Base-by-base conservation (phyloP, 2,329 filamentous ascomycete species). In the Claviceps capensis region DNA sequence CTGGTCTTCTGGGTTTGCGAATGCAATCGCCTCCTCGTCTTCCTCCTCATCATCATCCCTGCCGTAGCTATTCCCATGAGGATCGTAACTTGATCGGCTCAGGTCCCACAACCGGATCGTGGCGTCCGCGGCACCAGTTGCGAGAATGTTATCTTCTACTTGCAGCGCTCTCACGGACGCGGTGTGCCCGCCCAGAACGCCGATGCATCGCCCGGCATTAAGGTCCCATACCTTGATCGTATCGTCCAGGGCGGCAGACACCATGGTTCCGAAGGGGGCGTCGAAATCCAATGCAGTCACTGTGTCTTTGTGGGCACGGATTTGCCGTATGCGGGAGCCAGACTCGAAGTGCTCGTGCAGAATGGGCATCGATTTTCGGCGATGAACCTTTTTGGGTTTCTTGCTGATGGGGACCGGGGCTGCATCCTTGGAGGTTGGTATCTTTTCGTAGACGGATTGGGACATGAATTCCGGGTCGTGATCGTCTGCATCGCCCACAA, bases 191-290 rank as follows among this genome's bases (percentile, higher is more conserved):
- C 97, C 93, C 34, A 98, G 75, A 60, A 87, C 74, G 26, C 93
- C 93, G 63, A 95, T 90, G 67, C 91, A 97, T 37, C 90, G 81
- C 40, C 93, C 93, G 2, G 88, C 86, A 63, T 93, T 96, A 57
- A 98, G 73, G 68, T 98, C 93, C 93, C 93, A 98, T 19, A 98
- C 93, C 55, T 87, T 81, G 44, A 98, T 86, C 1, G 88, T 90
- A 66, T 98, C 93, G 65, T 98, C 93, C 61, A 96, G 72, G 9
- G 90, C 87, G 9, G 93, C 85, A 7, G 89, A 91, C 5, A 97
- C 88, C 79, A 97, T 82, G 19, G 88, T 94, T 16, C 93, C 93
- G 66, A 97, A 97, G 0, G 93, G 93, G n/a, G 85, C 86, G 65
- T 98, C 93, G 66, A 98, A 98, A 69, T 97, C 93, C 55, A 98